These are phyloP conservation scores for Corchorus olitorius DNA, from an alignment of 345 rosid species.

Conservation along the genomic window DNA sequence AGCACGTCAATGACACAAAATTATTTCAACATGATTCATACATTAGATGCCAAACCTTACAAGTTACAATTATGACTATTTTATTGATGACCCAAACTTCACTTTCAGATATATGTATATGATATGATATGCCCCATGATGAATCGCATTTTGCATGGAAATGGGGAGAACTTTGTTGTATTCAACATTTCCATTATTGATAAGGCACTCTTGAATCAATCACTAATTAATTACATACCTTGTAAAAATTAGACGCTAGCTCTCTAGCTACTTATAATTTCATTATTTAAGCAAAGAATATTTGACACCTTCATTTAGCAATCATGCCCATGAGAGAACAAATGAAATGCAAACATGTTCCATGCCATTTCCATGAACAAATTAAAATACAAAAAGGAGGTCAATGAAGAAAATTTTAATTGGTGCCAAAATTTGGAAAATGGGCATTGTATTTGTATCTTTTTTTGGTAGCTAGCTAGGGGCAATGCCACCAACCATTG, in stretches of 20 bases:
- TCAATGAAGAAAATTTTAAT: background rate
- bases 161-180: background rate
- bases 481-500: background rate
- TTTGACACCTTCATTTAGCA: too few relatives aligned
- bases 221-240: background rate
- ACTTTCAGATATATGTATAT: background rate
- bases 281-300: too few relatives aligned
- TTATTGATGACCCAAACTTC: background rate
- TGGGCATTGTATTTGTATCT: background rate
- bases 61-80: too few relatives aligned
- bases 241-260: background rate
- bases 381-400: too few relatives aligned
- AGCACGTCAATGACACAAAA: too few relatives aligned
- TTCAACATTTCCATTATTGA: background rate
- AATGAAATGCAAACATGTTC: background rate
- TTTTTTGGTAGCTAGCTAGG: background rate
- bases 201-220: background rate
- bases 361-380: background rate
- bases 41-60: background rate
- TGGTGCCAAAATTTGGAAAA: too few relatives aligned
- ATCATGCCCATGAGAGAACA: too few relatives aligned
- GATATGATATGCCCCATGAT: background rate
- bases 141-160: background rate
- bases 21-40: background rate
- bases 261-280: background rate